A percentile compares a stretch with the other conserved stretches of the same genome.
These are phyloP conservation scores for Chlorella sp. DNA, from an alignment of 139 green algal species.

Conservation along the genomic window DNA sequence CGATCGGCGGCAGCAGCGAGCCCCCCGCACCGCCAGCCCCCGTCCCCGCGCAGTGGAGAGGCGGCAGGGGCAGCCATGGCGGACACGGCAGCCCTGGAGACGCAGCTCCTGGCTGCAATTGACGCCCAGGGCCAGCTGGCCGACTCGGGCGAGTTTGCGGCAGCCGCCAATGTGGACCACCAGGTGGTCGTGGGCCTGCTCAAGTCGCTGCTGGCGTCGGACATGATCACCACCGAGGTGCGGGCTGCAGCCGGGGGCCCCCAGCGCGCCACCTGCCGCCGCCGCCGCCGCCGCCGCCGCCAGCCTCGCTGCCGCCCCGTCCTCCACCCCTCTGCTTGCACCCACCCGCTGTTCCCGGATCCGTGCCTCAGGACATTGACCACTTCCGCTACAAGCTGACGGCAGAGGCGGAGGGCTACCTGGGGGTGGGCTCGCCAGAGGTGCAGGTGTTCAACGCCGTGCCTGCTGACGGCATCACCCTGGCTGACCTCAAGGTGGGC, in stretches of 20 bases:
- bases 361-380: conserved; percentile 73
- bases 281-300: not conserved
- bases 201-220: conserved; percentile 82
- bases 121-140: not conserved
- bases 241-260: not conserved
- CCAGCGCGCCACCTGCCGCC: not conserved
- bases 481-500: conserved; percentile 82
- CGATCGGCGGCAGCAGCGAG: too few relatives aligned
- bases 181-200: conserved; percentile 83
- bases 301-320: too few relatives aligned
- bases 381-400: conserved; percentile 82
- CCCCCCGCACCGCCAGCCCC: too few relatives aligned
- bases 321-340: too few relatives aligned
- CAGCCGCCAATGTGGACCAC: conserved; percentile 66
- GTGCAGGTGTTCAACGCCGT: conserved; percentile 86
- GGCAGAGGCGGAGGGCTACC: conserved; percentile 77
- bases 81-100: not conserved
- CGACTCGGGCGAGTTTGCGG: conserved; percentile 18
- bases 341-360: too few relatives aligned
- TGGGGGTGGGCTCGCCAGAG: conserved; percentile 83
- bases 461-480: conserved; percentile 70
- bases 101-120: not conserved
- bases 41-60: too few relatives aligned
- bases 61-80: not conserved
- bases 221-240: conserved; percentile 86